Evolutionary conservation across 306 rosid genomes (phyloP).

Genomic region (Arachis stenosperma): DNA sequence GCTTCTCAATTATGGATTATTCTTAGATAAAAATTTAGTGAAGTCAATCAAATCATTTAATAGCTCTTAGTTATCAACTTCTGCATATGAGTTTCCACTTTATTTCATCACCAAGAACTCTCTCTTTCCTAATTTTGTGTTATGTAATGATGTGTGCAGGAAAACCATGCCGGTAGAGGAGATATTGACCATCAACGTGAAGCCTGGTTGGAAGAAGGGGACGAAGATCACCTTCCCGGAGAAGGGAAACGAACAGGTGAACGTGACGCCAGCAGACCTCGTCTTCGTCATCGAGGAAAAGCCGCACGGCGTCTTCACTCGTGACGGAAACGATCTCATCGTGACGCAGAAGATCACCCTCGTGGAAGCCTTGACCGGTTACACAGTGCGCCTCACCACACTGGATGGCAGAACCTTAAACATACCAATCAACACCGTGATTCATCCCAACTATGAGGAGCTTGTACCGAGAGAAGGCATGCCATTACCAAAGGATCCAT

Average conservation of each 20-base stretch:
- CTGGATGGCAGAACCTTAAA: slow-evolving; percentile 56
- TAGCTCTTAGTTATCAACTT: no score
- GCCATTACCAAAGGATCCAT: slow-evolving; percentile 65
- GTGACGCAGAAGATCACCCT: slow-evolving; percentile 54
- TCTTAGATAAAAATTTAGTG: neutral
- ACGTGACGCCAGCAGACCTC: slow-evolving; percentile 53
- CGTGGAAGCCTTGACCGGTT: slow-evolving; percentile 61
- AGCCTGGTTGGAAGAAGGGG: slow-evolving; percentile 76
- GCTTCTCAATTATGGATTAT: slow-evolving; percentile 11
- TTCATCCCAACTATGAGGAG: slow-evolving; percentile 65
- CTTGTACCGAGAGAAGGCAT: slow-evolving; percentile 63
- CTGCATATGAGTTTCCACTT: no score
- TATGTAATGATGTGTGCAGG: slow-evolving; percentile 32
- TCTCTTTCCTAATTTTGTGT: no score
- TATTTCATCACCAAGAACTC: no score
- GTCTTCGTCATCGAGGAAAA: slow-evolving; percentile 59
- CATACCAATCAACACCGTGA: slow-evolving; percentile 56
- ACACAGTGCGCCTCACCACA: slow-evolving; percentile 57
- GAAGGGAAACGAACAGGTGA: slow-evolving; percentile 62
- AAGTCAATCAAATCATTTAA: no score
- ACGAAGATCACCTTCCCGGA: slow-evolving; percentile 70
- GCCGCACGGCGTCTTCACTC: slow-evolving; percentile 53
- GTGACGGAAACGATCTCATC: slow-evolving; percentile 58
- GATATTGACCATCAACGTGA: slow-evolving; percentile 58
- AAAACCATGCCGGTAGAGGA: slow-evolving; percentile 58